Evolutionary conservation across 1,284 basidiomycete genomes (phyloP).

Genomic region (Ceratobasidium sp.): DNA sequence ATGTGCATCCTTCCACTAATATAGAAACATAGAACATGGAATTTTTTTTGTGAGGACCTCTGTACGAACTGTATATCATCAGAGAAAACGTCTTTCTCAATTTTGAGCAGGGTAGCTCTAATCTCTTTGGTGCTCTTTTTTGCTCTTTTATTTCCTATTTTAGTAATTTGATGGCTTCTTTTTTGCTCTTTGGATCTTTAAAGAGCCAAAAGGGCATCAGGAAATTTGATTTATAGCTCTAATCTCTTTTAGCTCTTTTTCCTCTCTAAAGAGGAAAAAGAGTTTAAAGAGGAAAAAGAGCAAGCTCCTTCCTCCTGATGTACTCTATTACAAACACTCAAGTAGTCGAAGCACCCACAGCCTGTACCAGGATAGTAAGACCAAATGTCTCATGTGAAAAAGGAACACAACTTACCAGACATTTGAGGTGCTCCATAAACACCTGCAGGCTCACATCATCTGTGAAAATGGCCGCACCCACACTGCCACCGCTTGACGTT

Average conservation of each 20-base stretch:
- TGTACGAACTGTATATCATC: conserved; percentile 28
- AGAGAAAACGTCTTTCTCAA: no score
- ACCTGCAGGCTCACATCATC: conserved; percentile 98
- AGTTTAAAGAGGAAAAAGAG: no score
- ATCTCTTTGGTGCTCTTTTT: no score
- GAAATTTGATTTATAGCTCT: no score
- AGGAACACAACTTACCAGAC: conserved; percentile 59
- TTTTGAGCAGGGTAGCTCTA: no score
- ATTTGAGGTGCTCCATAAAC: conserved; percentile 94
- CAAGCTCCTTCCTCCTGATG: no score
- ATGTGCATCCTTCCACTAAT: neutral
- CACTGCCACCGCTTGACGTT: conserved; percentile 62
- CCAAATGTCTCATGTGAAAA: neutral
- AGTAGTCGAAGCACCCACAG: conserved; percentile 46
- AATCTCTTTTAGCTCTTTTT: no score
- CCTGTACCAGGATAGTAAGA: conserved; percentile 33
- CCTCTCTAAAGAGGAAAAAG: no score
- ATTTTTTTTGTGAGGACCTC: conserved; percentile 15
- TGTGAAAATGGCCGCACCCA: conserved; percentile 95
- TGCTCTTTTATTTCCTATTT: no score
- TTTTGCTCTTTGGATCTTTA: no score
- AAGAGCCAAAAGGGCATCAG: no score
- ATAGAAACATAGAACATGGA: conserved; percentile 10
- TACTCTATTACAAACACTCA: conserved; percentile 37
- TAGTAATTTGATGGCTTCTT: no score